Evolutionary conservation across 148 eudicot species (phyloP).

Genomic region (Vaccinium vitisidaea): DNA sequence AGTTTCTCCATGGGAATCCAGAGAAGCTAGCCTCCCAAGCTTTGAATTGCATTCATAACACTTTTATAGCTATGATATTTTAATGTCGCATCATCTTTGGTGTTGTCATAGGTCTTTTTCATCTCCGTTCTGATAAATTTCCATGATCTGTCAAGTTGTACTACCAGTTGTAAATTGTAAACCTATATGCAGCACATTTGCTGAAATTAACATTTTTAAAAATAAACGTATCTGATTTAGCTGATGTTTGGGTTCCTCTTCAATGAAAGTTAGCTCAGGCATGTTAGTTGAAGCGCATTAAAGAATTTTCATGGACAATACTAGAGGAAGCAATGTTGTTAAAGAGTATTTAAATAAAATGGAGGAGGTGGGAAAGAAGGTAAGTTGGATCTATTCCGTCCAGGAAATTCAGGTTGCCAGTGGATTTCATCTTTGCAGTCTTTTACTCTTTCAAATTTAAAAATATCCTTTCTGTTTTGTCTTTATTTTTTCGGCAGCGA

Average conservation of each 20-base stretch:
- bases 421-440: not conserved
- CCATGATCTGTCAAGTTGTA: too few relatives aligned
- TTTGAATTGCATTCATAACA: too few relatives aligned
- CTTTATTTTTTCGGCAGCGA: too few relatives aligned
- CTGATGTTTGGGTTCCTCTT: conserved; percentile 89
- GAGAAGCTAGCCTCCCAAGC: too few relatives aligned
- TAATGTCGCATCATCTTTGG: too few relatives aligned
- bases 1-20: too few relatives aligned
- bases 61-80: too few relatives aligned
- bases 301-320: conserved; percentile 82
- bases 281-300: conserved; percentile 83
- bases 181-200: not conserved
- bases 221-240: conserved; percentile 72
- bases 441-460: not conserved
- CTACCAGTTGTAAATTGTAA: too few relatives aligned
- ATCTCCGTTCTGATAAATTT: too few relatives aligned
- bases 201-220: conserved; percentile 81
- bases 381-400: conserved; percentile 25
- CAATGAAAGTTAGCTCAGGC: conserved; percentile 93
- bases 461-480: too few relatives aligned
- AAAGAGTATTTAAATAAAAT: conserved; percentile 80
- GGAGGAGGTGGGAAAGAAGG: conserved; percentile 99
- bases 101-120: too few relatives aligned
- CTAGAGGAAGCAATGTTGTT: conserved; percentile 65
- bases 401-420: not conserved